Evolutionary conservation across 257 asterid genomes (phyloP), one percentile per base, ranked within the genome.

Genomic region (Jacaranda copaia): DNA sequence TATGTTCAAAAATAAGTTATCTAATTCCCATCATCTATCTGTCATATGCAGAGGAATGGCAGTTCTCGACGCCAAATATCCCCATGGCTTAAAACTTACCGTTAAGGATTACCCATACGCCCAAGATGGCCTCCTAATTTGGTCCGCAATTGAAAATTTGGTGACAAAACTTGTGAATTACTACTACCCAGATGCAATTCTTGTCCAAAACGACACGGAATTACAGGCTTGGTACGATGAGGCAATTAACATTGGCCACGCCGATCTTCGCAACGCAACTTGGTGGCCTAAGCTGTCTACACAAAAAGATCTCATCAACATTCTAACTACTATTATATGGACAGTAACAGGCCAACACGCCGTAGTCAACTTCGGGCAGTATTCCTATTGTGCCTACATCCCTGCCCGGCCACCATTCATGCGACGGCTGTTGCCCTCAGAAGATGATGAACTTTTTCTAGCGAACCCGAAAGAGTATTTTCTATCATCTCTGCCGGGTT

Each of bases 241-340:
- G 18, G 14, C 68, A 15, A 3, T 62, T 4, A 62, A 62, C 20
- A 62, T 1, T 13, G 68, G 68, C 25, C 68, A 62, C 5, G 68
- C 48, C 38, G 68, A 62, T 38, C 9, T 62, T 36, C 0, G 68
- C 68, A 62, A 62, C 3, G 68, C 68, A 6, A 13, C 68, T 11
- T 62, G 68, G 68, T 62, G 68, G 68, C 68, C 68, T 36, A 36
- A 62, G 20, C 68, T 62, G 9, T 62, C 48, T 14, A 36, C 68
- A 14, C 68, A 48, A 62, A 62, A 38, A 13, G 68, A 62, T 62
- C 68, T 62, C 20, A 62, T 36, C 43, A n/a, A 8, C 68, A 62
- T 62, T 5, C 12, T 62, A 62, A 62, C 68, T 14, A 62, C 18
- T 49, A 62, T 62, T 13, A 62, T 62, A 62, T 62, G 68, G 68